These are phyloP conservation scores for Collariella sp. DNA, from an alignment of 495 filamentous ascomycete genomes.

Conservation along the genomic window DNA sequence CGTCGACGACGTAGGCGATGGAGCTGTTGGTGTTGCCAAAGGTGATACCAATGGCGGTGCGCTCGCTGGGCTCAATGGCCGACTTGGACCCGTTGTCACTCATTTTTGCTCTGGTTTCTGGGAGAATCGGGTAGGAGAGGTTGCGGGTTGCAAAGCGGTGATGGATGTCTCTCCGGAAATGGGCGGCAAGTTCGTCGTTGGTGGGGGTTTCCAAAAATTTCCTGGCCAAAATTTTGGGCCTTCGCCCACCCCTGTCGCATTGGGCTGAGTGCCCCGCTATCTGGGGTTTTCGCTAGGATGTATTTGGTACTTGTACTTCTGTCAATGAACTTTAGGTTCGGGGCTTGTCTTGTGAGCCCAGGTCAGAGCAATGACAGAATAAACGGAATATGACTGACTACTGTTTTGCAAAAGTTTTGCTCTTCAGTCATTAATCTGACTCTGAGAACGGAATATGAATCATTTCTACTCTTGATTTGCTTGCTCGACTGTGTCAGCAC, in stretches of 20 bases:
- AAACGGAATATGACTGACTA: no score
- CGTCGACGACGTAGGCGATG: slow-evolving; percentile 85
- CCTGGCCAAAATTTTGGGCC: slow-evolving; percentile 14
- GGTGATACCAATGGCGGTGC: slow-evolving; percentile 84
- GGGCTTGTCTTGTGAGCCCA: no score
- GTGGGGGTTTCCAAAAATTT: slow-evolving; percentile 18
- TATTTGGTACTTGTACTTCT: background rate
- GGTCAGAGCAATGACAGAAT: no score
- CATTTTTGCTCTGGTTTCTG: slow-evolving; percentile 20
- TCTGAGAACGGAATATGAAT: no score
- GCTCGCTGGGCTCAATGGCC: slow-evolving; percentile 47
- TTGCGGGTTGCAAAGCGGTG: background rate
- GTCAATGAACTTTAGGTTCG: no score
- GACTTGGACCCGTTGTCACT: slow-evolving; percentile 30
- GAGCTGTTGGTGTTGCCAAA: slow-evolving; percentile 98
- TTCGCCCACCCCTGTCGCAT: background rate
- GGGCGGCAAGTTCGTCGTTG: background rate
- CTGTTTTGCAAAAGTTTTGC: no score
- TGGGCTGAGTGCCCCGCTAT: background rate
- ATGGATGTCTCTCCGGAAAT: slow-evolving; percentile 7
- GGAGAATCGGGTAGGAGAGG: background rate
- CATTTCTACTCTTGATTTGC: no score
- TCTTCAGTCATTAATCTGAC: no score
- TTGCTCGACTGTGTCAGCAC: no score
- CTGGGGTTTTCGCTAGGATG: background rate